Base-by-base conservation (phyloP, 768 basidiomycete genomes). In the Leccinum truebloodii region DNA sequence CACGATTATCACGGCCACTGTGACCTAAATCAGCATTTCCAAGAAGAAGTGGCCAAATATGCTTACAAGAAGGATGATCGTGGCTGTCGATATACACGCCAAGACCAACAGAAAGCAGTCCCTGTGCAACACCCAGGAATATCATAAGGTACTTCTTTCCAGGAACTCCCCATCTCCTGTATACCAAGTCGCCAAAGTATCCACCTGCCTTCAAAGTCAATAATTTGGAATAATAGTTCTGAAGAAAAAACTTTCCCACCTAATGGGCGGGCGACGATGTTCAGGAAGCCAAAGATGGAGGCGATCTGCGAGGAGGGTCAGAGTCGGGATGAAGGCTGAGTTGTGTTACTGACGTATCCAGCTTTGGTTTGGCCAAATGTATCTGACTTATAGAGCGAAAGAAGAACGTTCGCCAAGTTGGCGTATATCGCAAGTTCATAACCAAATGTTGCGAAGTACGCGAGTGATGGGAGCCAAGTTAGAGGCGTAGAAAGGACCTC, bases 371-470 rank as follows among this genome's bases (percentile, higher is more conserved):
- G 82, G 16, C 77, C 76, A 57, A 86, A 80, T 14, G 66, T 50
- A 4, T 71, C 65, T 48, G 69, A 69, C 60, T 75, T 73, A 69
- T 75, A 80, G 18, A 81, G 65, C 9, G 49, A 66, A 62, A 76
- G 79, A 16, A 85, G 70, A 8, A 81, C 75, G 58, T 73, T 78
- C n/a, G 80, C 77, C 63, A 86, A 72, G 60, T 80, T 79, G 7
- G 79, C 79, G 63, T 87, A 83, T 48, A 87, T 77, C 1, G 81
- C 79, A 7, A 87, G 77, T 69, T 86, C 86, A 51, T 80, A 77
- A 0, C 86, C 85, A 63, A 86, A 86, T 3, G 84, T 83, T 1
- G 80, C 80, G 39, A 80, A 62, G 59, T 87, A 87, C 13, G 79
- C 81, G 9, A 84, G 66, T 0, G 80, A 71, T 0, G 84, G 84